Percentiles rank a stretch among this genome's conserved stretches.
These are phyloP conservation scores for Suillus fuscotomentosus DNA, from an alignment of 768 basidiomycete genomes.

Conservation along the genomic window DNA sequence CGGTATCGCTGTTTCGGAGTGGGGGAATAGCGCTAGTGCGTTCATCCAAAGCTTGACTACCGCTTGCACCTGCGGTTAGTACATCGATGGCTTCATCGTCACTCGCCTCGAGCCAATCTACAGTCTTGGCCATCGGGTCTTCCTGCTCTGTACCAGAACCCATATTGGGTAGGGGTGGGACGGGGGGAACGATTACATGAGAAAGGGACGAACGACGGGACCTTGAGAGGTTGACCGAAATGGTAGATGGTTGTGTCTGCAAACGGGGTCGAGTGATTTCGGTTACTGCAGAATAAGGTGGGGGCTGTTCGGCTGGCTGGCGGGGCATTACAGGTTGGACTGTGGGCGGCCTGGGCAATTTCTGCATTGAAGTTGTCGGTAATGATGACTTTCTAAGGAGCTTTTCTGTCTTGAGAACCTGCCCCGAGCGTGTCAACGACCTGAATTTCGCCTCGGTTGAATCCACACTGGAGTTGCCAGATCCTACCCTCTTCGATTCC, in stretches of 20 bases:
- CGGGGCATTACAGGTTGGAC: slow-evolving; percentile 18
- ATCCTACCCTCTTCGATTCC: slow-evolving; percentile 52
- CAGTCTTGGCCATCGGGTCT: slow-evolving; percentile 49
- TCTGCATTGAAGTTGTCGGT: slow-evolving; percentile 14
- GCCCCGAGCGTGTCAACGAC: slow-evolving; percentile 45
- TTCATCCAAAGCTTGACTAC: slow-evolving; percentile 80
- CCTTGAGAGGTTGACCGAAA: slow-evolving; percentile 43
- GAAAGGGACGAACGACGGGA: slow-evolving; percentile 55
- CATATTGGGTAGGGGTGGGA: slow-evolving; percentile 36
- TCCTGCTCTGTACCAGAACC: slow-evolving; percentile 30
- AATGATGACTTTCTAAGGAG: slow-evolving; percentile 17
- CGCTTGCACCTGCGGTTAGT: slow-evolving; percentile 78
- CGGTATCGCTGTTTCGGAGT: slow-evolving; percentile 28
- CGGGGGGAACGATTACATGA: slow-evolving; percentile 53
- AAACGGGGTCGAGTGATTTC: slow-evolving; percentile 31
- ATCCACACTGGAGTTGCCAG: slow-evolving; percentile 34
- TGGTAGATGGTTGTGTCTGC: slow-evolving; percentile 39
- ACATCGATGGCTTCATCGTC: slow-evolving; percentile 87
- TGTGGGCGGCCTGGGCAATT: slow-evolving; percentile 27
- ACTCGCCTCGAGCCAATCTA: slow-evolving; percentile 77
- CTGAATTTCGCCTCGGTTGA: slow-evolving; percentile 49
- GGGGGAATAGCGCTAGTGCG: slow-evolving; percentile 59
- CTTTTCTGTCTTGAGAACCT: slow-evolving; percentile 20
- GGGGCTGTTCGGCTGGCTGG: slow-evolving; percentile 54
- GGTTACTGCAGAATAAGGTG: slow-evolving; percentile 53